Evolutionary conservation across 1,284 basidiomycete genomes (phyloP), one percentile per base, ranked within the genome.

Genomic region (Vanrija humicola): DNA sequence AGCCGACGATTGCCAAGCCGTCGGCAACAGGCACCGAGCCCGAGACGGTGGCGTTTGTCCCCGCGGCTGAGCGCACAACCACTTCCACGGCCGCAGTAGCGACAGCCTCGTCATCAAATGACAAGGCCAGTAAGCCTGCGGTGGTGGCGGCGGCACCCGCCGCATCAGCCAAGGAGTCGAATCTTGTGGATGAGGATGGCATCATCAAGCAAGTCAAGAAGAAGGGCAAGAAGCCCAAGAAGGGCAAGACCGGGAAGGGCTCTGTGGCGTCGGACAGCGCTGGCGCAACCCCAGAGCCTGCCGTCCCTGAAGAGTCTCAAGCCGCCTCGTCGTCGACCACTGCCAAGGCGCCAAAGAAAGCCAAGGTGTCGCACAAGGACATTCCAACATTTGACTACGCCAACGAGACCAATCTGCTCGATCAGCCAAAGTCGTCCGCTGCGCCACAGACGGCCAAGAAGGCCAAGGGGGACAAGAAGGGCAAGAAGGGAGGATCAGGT

Each of bases 351-450:
- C 34, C 57, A 64, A 66, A 60, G 58, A 74, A 61, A 63, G 55
- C 55, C 28, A 67, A 64, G 45, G 54, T 64, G 21, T 65, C 58
- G 57, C 58, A 64, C 12, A 60, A 62, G 38, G 71, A 74, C 26
- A 74, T 78, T 43, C 82, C 81, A 46, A 79, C 79, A 39, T 93
- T 92, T 69, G 89, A 92, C 76, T 94, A 92, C 70, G 76, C 81
- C 3, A 75, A 79, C 5, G 84, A 82, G 42, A 83, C 87, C 10
- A 91, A 90, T 69, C 82, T 93, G 53, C 77, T 95, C 59, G 92
- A 95, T 66, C 68, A 73, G 34, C 70, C 72, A 26, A 58, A 56
- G 39, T 54, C 53, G 18, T 55, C 59, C 10, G 48, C 47, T 15
- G 50, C 34, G 21, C 15, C 19, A 7, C 46, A 42, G 42, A 46